A percentile compares a stretch with the other conserved stretches of the same genome.
Evolutionary conservation across 495 filamentous ascomycete genomes (phyloP).

Genomic region (Usnea hakonensis): DNA sequence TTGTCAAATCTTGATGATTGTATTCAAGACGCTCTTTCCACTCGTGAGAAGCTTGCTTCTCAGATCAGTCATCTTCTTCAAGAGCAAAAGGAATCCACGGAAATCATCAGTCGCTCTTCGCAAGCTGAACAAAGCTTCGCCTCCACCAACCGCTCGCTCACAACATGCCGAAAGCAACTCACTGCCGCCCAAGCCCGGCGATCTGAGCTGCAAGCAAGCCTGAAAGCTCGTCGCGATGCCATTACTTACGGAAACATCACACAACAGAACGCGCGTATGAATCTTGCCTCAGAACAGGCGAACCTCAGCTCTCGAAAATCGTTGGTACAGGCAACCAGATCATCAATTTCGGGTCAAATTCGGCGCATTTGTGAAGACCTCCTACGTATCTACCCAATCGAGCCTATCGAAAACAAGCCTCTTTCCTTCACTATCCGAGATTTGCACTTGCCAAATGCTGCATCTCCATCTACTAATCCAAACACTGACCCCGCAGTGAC

Average conservation of each 20-base stretch:
- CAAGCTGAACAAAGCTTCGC: constrained; percentile 56
- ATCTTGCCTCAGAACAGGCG: constrained; percentile 45
- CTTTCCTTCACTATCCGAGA: constrained; percentile 72
- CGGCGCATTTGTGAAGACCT: constrained; percentile 82
- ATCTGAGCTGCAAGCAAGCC: constrained; percentile 56
- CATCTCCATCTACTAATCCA: constrained; percentile 44
- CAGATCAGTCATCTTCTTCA: constrained; percentile 72
- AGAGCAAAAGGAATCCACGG: constrained; percentile 39
- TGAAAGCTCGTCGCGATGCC: constrained; percentile 54
- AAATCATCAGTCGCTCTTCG: constrained; percentile 44
- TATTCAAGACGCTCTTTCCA: constrained; percentile 81
- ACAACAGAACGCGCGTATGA: constrained; percentile 45
- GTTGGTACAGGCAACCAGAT: constrained; percentile 48
- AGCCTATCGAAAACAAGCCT: constrained; percentile 51
- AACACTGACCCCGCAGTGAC: constrained; percentile 56
- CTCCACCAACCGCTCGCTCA: constrained; percentile 52
- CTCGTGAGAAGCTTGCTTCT: constrained; percentile 60
- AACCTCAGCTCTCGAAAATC: constrained; percentile 49
- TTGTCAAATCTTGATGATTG: constrained; percentile 85
- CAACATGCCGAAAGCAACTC: constrained; percentile 55
- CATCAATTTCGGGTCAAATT: constrained; percentile 68
- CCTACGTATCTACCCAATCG: constrained; percentile 68
- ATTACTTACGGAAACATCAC: constrained; percentile 54
- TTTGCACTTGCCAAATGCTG: constrained; percentile 68
- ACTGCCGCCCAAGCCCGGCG: constrained; percentile 51